These are phyloP conservation scores for Solanum piurae DNA, from an alignment of 257 asterid genomes.

Conservation along the genomic window DNA sequence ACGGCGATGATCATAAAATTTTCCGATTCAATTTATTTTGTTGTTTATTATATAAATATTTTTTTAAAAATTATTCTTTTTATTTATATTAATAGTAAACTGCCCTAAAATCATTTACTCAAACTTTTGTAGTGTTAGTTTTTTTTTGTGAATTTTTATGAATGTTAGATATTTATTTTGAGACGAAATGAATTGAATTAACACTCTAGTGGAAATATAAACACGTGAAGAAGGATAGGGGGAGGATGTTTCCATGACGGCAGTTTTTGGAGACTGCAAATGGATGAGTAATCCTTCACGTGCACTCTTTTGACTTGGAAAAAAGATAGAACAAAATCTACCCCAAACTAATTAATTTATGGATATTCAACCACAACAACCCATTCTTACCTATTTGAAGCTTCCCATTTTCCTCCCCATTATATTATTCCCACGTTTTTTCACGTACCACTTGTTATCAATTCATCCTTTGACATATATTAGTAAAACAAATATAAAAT, in stretches of 20 bases:
- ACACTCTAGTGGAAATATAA: background rate
- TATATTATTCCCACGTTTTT: background rate
- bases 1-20: background rate
- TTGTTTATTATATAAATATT: background rate
- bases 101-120: background rate
- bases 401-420: background rate
- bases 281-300: constrained; percentile 1
- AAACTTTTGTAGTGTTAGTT: background rate
- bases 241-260: constrained; percentile 11
- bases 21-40: background rate
- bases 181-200: no score
- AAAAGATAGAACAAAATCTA: background rate
- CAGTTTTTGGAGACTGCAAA: background rate
- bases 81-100: background rate
- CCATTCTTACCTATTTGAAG: background rate
- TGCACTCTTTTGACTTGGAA: constrained; percentile 5
- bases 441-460: background rate
- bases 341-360: background rate
- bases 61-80: background rate
- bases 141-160: no score
- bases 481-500: no score
- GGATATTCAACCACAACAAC: background rate
- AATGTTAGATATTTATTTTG: no score
- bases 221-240: background rate
- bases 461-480: background rate